phyloP scores from a whole-genome alignment of 371 early-diverging fungal species.

The Rhizopus arrhizus region DNA sequence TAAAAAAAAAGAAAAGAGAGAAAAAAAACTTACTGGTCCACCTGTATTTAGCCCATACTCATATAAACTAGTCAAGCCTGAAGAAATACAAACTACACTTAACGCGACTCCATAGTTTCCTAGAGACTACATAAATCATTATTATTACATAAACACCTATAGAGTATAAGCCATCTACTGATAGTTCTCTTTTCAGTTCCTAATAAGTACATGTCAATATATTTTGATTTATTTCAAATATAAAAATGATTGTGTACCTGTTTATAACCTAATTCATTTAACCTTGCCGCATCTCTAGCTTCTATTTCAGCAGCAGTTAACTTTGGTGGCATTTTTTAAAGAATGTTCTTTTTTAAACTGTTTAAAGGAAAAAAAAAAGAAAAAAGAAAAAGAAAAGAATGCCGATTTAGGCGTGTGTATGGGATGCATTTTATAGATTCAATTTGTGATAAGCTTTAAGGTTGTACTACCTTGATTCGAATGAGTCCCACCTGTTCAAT shows the following conservation, averaged over 20 bases:
- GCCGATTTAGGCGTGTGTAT: background rate
- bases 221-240: background rate
- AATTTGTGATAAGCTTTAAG: no score
- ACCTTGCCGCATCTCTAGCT: conserved; percentile 38
- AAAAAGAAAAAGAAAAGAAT: background rate
- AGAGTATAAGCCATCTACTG: conserved; percentile 12
- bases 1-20: background rate
- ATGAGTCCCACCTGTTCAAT: no score
- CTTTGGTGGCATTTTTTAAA: conserved; percentile 22
- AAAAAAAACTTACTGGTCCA: conserved; percentile 33
- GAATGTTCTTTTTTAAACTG: background rate
- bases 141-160: background rate
- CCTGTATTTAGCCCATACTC: conserved; percentile 42
- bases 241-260: conserved; percentile 21
- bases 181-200: conserved; percentile 44
- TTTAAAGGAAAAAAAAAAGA: background rate
- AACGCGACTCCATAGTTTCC: conserved; percentile 44
- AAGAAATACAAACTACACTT: conserved; percentile 44
- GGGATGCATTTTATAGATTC: background rate
- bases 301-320: conserved; percentile 40
- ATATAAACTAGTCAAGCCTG: conserved; percentile 44
- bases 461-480: no score
- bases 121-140: conserved; percentile 27
- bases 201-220: conserved; percentile 9
- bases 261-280: conserved; percentile 43